A percentile compares a stretch with the other conserved stretches of the same genome.
Evolutionary conservation across 2,329 filamentous ascomycete species (phyloP).

Genomic region (Trichophyton verrucosum): DNA sequence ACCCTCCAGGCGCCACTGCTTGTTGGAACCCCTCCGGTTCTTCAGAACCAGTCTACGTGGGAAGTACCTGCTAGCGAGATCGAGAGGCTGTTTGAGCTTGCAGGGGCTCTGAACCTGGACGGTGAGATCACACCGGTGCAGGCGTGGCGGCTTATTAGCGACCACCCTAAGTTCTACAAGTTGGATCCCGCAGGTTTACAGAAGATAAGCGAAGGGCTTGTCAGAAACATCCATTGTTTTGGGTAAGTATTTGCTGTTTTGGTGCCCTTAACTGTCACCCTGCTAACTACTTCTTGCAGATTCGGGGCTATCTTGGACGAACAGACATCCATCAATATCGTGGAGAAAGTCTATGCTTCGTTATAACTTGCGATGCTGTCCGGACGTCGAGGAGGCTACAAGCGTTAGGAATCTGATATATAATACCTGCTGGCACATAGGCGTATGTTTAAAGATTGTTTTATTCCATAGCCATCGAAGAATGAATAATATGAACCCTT

Average conservation of each 20-base stretch:
- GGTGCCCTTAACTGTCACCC: neutral
- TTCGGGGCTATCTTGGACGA: slow-evolving; percentile 19
- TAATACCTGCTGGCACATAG: too few relatives aligned
- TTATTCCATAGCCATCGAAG: too few relatives aligned
- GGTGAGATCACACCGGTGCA: slow-evolving; percentile 32
- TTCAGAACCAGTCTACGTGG: slow-evolving; percentile 15
- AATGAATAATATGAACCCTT: too few relatives aligned
- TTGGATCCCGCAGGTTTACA: slow-evolving; percentile 20
- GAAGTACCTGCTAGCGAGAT: slow-evolving; percentile 19
- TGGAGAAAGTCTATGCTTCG: slow-evolving; percentile 9
- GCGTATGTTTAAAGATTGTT: too few relatives aligned
- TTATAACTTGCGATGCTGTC: slow-evolving; percentile 12
- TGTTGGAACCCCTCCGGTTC: slow-evolving; percentile 14
- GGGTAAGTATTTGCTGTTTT: slow-evolving; percentile 20
- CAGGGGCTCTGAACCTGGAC: slow-evolving; percentile 16
- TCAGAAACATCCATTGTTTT: slow-evolving; percentile 27
- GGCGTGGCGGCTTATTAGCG: slow-evolving; percentile 27
- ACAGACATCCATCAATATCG: slow-evolving; percentile 12
- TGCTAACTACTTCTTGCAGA: slow-evolving; percentile 7
- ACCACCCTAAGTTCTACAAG: slow-evolving; percentile 22
- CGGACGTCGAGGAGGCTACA: too few relatives aligned
- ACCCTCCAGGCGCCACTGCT: slow-evolving; percentile 21
- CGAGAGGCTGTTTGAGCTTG: slow-evolving; percentile 18
- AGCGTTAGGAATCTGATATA: too few relatives aligned
- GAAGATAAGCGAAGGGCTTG: slow-evolving; percentile 19